Evolutionary conservation across 202 grass and related monocot genomes (phyloP).

Genomic region (Hordeum pubiflorum): DNA sequence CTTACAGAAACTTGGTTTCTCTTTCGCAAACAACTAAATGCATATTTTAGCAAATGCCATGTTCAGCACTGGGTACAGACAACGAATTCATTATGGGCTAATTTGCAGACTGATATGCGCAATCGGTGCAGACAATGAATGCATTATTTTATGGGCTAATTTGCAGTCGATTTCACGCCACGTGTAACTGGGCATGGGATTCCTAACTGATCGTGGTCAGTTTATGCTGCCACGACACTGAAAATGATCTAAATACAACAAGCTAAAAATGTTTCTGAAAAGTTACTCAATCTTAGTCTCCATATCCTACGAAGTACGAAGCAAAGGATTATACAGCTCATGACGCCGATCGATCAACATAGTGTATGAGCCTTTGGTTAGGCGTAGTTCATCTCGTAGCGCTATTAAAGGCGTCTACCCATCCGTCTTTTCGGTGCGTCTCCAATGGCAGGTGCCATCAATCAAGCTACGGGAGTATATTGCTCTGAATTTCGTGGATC

Average conservation of each 20-base stretch:
- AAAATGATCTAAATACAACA: background rate
- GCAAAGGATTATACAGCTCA: background rate
- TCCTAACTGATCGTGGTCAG: background rate
- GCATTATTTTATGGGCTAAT: too few relatives aligned
- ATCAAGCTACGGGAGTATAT: background rate
- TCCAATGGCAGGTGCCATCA: background rate
- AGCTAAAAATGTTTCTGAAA: background rate
- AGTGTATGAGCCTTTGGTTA: background rate
- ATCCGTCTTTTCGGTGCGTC: constrained; percentile 23
- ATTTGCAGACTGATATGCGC: too few relatives aligned
- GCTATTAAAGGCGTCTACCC: background rate
- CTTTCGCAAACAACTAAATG: background rate
- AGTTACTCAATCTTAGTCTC: background rate
- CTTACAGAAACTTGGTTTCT: background rate
- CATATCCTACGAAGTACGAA: background rate
- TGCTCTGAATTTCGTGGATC: background rate
- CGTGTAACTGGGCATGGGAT: too few relatives aligned
- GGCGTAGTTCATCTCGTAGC: background rate
- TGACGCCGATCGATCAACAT: background rate
- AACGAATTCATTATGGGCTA: too few relatives aligned
- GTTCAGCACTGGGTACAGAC: too few relatives aligned
- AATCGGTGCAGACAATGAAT: too few relatives aligned
- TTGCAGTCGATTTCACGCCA: too few relatives aligned
- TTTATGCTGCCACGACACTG: background rate
- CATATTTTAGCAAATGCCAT: background rate